Conservation (phyloP, 257 asterid species). For the Fraxinus cuspidata region DNA sequence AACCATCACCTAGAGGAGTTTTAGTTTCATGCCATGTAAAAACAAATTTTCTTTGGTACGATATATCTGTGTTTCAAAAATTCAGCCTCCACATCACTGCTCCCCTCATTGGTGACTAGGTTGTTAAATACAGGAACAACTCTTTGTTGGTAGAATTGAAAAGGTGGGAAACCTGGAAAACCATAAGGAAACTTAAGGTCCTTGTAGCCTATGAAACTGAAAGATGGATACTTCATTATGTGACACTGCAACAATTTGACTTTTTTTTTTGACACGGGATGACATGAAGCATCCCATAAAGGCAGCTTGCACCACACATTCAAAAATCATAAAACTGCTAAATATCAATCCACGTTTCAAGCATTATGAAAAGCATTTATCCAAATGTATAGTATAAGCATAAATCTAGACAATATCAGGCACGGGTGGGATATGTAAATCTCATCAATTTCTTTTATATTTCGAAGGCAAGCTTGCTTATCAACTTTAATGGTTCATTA, state of each 20-base stretch:
- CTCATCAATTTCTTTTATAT: not conserved
- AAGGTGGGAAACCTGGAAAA: constrained; percentile 39
- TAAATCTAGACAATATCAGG: not conserved
- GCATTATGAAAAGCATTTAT: not conserved
- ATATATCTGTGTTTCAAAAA: constrained; percentile 55
- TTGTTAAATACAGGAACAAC: constrained; percentile 54
- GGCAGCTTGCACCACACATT: not conserved
- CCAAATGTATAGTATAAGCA: not conserved
- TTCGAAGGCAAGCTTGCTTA: not conserved
- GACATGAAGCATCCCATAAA: not conserved
- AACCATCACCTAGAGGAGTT: not conserved
- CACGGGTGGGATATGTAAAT: not conserved
- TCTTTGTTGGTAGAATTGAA: constrained; percentile 27
- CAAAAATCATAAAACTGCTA: not conserved
- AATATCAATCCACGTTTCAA: not conserved
- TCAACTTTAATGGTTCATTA: not conserved
- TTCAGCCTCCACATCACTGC: constrained; percentile 62
- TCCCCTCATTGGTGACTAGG: constrained; percentile 50
- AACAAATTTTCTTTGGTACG: constrained; percentile 67
- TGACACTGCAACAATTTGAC: not conserved
- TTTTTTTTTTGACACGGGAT: not conserved
- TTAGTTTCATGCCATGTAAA: constrained; percentile 60
- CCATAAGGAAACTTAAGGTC: constrained; percentile 8
- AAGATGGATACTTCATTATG: not conserved
- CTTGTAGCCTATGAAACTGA: not conserved